Evolutionary conservation across 257 asterid species (phyloP).

Genomic region (Nicotiana obtusifolia): DNA sequence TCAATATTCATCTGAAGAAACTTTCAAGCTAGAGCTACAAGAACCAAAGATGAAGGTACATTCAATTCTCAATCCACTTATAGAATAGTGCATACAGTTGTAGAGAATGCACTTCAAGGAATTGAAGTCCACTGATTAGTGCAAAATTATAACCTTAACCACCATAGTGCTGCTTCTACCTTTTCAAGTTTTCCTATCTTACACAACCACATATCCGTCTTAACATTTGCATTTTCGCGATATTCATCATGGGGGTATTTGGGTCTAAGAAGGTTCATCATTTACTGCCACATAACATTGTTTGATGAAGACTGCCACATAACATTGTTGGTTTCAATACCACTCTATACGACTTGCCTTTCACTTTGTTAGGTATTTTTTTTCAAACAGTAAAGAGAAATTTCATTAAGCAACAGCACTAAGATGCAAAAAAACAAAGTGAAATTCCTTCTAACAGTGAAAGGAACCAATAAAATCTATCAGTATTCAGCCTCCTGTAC

Average conservation of each 20-base stretch:
- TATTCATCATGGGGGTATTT: background rate
- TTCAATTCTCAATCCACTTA: background rate
- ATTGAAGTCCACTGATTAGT: background rate
- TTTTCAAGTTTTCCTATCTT: background rate
- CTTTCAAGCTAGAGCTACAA: slow-evolving; percentile 7
- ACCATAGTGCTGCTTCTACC: background rate
- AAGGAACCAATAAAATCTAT: slow-evolving; percentile 4
- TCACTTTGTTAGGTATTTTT: background rate
- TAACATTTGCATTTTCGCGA: background rate
- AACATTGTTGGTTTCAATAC: background rate
- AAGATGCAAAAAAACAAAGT: background rate
- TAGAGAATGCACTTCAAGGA: background rate
- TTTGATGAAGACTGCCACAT: too few species aligned
- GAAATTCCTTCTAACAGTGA: background rate
- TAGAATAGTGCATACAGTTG: too few species aligned
- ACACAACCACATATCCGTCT: background rate
- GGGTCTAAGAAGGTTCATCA: background rate
- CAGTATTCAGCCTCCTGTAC: background rate
- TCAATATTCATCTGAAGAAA: background rate
- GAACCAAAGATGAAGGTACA: background rate
- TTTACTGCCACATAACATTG: background rate
- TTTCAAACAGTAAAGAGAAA: background rate
- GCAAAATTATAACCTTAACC: background rate
- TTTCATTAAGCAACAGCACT: background rate
- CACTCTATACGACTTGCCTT: background rate